Evolutionary conservation across 768 basidiomycete genomes (phyloP).

Genomic region (Mycena metata): DNA sequence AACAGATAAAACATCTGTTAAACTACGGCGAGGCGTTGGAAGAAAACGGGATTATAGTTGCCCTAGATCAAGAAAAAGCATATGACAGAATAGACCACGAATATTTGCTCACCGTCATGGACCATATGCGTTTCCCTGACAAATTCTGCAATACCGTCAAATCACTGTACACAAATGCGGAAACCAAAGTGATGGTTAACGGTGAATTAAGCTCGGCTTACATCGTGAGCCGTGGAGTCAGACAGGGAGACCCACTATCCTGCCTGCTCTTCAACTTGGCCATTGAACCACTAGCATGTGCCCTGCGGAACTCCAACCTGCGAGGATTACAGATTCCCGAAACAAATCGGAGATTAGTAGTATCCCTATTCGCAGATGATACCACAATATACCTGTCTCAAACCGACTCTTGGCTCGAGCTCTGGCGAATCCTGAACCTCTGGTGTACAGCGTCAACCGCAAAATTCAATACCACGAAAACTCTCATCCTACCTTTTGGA

Average conservation of each 20-base stretch:
- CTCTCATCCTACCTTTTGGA: not conserved
- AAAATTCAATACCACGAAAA: not conserved
- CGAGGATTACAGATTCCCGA: not conserved
- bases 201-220: not conserved
- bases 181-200: not conserved
- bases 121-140: conserved; percentile 1
- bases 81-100: no score
- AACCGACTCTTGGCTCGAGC: not conserved
- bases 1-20: not conserved
- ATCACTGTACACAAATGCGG: not conserved
- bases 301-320: not conserved
- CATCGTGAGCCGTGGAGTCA: not conserved
- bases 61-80: not conserved
- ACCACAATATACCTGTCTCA: conserved; percentile 3
- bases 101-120: not conserved
- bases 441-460: conserved; percentile 5
- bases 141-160: not conserved
- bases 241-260: conserved; percentile 2
- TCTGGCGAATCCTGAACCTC: not conserved
- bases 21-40: not conserved
- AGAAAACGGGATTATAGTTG: not conserved
- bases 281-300: not conserved
- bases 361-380: conserved; percentile 6
- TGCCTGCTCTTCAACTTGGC: not conserved
- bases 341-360: not conserved